phyloP scores from a whole-genome alignment of 768 basidiomycete genomes.

The Nevesoporus exiguus region DNA sequence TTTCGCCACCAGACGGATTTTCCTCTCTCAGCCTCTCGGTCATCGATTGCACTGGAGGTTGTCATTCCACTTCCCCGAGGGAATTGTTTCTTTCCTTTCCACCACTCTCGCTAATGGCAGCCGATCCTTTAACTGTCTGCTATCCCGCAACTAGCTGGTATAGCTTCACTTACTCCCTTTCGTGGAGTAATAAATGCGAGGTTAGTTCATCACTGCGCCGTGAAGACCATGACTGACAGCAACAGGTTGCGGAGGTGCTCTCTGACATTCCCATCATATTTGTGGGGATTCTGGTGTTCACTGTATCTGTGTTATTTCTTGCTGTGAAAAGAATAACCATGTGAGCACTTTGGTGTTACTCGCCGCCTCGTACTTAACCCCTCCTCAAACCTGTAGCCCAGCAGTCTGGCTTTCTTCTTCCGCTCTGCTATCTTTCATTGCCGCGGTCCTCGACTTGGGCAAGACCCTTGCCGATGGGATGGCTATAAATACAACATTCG shows the following conservation, averaged over 20 bases:
- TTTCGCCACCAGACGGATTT: background rate
- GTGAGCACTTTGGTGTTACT: slow-evolving; percentile 36
- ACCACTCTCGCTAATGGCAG: slow-evolving; percentile 19
- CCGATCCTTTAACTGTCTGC: slow-evolving; percentile 12
- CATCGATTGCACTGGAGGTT: background rate
- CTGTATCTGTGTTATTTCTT: slow-evolving; percentile 54
- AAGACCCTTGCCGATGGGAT: slow-evolving; percentile 45
- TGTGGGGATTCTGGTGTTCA: slow-evolving; percentile 63
- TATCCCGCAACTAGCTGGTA: slow-evolving; percentile 15
- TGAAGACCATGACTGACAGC: slow-evolving; percentile 5
- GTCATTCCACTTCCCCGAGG: slow-evolving; percentile 7
- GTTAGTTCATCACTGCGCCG: slow-evolving; percentile 33
- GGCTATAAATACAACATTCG: slow-evolving; percentile 22
- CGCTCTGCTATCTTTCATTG: slow-evolving; percentile 56
- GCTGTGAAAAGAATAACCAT: slow-evolving; percentile 47
- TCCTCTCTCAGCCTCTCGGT: background rate
- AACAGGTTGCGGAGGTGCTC: slow-evolving; percentile 53
- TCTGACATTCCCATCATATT: slow-evolving; percentile 66
- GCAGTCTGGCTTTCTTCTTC: slow-evolving; percentile 54
- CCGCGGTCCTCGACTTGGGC: slow-evolving; percentile 59
- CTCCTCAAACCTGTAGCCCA: slow-evolving; percentile 32
- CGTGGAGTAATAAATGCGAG: slow-evolving; percentile 41
- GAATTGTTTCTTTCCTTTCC: slow-evolving; percentile 13
- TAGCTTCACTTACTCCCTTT: slow-evolving; percentile 29
- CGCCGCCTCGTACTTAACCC: background rate